Evolutionary conservation across 257 asterid species (phyloP).

Genomic region (Linaria vulgaris): DNA sequence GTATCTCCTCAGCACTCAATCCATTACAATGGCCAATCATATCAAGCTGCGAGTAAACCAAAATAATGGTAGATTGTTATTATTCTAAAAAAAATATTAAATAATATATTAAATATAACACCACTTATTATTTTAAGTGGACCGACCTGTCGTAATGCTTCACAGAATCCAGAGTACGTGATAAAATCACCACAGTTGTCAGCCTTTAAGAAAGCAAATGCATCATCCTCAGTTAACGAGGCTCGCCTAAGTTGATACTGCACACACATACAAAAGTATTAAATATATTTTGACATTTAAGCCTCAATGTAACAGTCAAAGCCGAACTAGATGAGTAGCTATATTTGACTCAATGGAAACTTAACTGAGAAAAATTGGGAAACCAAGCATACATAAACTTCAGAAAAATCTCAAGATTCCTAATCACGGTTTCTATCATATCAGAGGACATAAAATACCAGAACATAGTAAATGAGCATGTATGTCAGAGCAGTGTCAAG

Average conservation of each 20-base stretch:
- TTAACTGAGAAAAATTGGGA: too few relatives aligned
- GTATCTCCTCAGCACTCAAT: slow-evolving; percentile 71
- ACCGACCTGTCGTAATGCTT: slow-evolving; percentile 77
- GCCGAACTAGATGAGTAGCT: too few relatives aligned
- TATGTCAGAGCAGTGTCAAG: too few relatives aligned
- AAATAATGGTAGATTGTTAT: neutral
- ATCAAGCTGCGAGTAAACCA: slow-evolving; percentile 59
- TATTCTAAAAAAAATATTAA: neutral
- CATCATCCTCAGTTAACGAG: slow-evolving; percentile 74
- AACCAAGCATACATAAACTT: too few relatives aligned
- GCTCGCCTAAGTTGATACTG: slow-evolving; percentile 94
- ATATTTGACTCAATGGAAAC: too few relatives aligned
- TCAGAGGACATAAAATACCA: too few relatives aligned
- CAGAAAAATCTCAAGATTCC: too few relatives aligned
- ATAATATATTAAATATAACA: neutral
- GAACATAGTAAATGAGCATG: too few relatives aligned
- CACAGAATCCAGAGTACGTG: slow-evolving; percentile 79
- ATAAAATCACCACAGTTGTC: slow-evolving; percentile 75
- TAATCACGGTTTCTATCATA: too few relatives aligned
- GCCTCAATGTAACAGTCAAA: neutral
- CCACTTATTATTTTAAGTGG: neutral
- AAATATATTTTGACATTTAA: neutral
- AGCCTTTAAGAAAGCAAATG: slow-evolving; percentile 84
- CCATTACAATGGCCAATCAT: slow-evolving; percentile 79
- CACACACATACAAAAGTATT: slow-evolving; percentile 15